Base-by-base conservation (phyloP, 176 grass and related monocot species). In the Carex kokanica region DNA sequence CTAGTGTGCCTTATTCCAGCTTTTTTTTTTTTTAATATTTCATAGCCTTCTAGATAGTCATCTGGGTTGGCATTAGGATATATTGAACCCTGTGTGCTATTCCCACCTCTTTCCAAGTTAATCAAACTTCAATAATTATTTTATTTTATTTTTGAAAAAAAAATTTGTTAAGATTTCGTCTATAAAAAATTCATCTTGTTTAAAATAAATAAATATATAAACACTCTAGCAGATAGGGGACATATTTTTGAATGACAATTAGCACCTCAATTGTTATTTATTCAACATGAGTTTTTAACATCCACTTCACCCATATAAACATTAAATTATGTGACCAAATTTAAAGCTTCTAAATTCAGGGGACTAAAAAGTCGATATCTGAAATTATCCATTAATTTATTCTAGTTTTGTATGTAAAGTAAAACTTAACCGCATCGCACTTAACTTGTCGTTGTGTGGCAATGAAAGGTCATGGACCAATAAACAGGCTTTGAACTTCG, bases 401-500 rank as follows among this genome's bases (percentile, higher is more conserved):
- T 69, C 23, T 5, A 3, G 72, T 55, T 75, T 23, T 54, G n/a
- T 29, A 24, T 54, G 47, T 72, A 54, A 53, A 52, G 23, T 75
- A 75, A 75, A 75, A 54, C 43, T n/a, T n/a, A n/a, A n/a, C 43
- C 23, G 16, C 8, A 72, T 45, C n/a, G 47, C 47, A 54, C 43
- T 75, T 51, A 75, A 27, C 14, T 54, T 54, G 21, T 54, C 72
- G 47, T 31, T 23, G 47, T 31, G 47, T 54, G 72, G 40, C 47
- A 75, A 54, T 54, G 17, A 75, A 61, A 41, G 27, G 57, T 41
- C 55, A 66, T 66, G 79, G 40, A 64, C 36, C 79, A 65, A 82
- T 65, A 47, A 65, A 27, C 60, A 49, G 61, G 59, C 58, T 67
- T 82, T 67, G 40, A 82, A 82, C 41, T 82, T 82, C n/a, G 7